Conservation (phyloP, 106 monocot genomes). For the Platanthera guangdongensis region DNA sequence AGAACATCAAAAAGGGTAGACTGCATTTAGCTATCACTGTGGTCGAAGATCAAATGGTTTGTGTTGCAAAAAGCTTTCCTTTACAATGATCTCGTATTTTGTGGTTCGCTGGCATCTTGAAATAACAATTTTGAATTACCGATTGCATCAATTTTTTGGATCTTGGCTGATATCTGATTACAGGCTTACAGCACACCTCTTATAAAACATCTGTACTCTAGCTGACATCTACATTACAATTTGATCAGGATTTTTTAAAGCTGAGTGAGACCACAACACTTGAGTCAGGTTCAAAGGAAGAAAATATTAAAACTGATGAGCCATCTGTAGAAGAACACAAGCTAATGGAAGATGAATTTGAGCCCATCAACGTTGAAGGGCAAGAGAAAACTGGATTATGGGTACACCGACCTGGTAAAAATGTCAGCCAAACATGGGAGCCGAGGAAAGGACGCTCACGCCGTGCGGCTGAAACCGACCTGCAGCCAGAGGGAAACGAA, state of each 20-base stretch:
- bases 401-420: conserved; percentile 15
- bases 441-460: conserved; percentile 13
- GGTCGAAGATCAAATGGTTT: conserved; percentile 42
- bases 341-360: conserved; percentile 12
- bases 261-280: not conserved
- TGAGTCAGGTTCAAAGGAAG: not conserved
- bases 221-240: not conserved
- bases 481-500: conserved; percentile 13
- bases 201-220: not conserved
- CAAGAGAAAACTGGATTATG: conserved; percentile 24
- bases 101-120: too few relatives aligned
- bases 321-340: not conserved
- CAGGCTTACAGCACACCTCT: too few relatives aligned
- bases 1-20: conserved; percentile 70
- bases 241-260: conserved; percentile 2
- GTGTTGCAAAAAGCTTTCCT: not conserved
- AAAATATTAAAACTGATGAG: conserved; percentile 10
- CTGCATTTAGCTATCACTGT: conserved; percentile 75
- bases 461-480: conserved; percentile 7
- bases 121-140: too few relatives aligned
- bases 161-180: too few relatives aligned
- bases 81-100: too few relatives aligned
- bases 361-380: conserved; percentile 20
- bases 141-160: too few relatives aligned
- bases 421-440: conserved; percentile 22